Base-by-base conservation (phyloP, 371 early-diverging fungal genomes). In the Entomophthora muscae region DNA sequence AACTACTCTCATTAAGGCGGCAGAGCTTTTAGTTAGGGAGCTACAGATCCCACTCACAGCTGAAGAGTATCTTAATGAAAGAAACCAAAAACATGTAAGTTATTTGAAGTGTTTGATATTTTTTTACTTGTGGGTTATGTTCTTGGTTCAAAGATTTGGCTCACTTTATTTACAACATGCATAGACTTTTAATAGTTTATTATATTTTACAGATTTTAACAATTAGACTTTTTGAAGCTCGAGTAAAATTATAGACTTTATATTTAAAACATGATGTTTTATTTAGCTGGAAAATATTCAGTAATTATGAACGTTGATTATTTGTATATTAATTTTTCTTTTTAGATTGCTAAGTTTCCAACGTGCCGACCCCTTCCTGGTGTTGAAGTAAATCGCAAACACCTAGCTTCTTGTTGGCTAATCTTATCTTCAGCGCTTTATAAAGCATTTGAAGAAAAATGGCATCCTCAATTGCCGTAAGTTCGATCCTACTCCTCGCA, bases 391-490 rank as follows among this genome's bases (percentile, higher is more conserved):
- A 51, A n/a, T n/a, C 64, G 23, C 27, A 30, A 55, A 13, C 12
- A 42, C n/a, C 7, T 61, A 29, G 23, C 3, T n/a, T 28, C 31
- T 33, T 33, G 13, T 22, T n/a, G 21, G 23, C 13, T 13, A 32
- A 32, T 21, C 17, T 23, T 17, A n/a, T 32, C 7, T 54, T 42
- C 69, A 81, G 75, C 75, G 77, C 42, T 75, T 95, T 3, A 73
- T 95, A 42, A 69, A 71, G 30, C 91, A 95, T 67, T 72, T 95
- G 68, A 81, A 87, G 56, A 69, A 68, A 2, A 75, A 85, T 66
- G 72, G 77, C 1, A 76, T 95, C 53, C 93, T n/a, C 93, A 7
- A 93, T 95, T 29, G 88, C 85, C 0, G 90, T 82, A 73, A 64
- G 75, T 64, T 17, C 29, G 42, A 1, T 13, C 17, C 5, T 42